Base-by-base conservation (phyloP, 768 basidiomycete species). In the Phlebiopsis gigantea region DNA sequence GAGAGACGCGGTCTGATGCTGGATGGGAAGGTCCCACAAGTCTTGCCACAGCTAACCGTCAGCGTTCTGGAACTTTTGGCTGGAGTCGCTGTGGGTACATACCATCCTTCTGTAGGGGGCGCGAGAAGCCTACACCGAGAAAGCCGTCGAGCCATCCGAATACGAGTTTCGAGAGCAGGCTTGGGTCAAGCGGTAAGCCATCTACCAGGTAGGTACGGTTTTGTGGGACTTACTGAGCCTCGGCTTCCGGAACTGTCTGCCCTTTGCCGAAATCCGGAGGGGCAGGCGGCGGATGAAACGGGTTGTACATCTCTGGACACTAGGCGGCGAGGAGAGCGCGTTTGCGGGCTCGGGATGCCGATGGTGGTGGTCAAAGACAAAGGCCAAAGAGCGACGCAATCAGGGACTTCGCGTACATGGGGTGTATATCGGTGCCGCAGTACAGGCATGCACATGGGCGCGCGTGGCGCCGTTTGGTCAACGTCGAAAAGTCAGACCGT, bases 21-120 rank as follows among this genome's bases (percentile, higher is more conserved):
- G 41, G 0, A 66, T 56, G 0, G 79, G 79, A 5, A 84, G 72
- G 46, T 74, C 66, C 80, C 81, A 84, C 41, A 84, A 66, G 63
- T 84, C 83, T 84, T 50, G 44, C 24, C 34, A 31, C 24, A n/a
- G 21, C 34, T 25, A 41, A 17, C 25, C 29, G 47, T 48, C 25
- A 49, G 30, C n/a, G 24, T n/a, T 28, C 7, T n/a, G 14, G 48
- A 26, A 34, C 21, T 29, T 9, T 15, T 8, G 28, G 28, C 15
- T 39, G 41, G 53, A 22, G 24, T 39, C n/a, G 22, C 34, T 17
- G 8, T 39, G 34, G 30, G 8, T 24, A 50, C 56, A 6, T 34
- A 80, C 84, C 84, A 45, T 84, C 82, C 63, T 77, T 74, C 68
- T 81, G 72, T 9, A 84, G 61, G 0, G 83, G 83, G 49, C 83